These are phyloP conservation scores for Entomortierella lignicola DNA, from an alignment of 192 early-diverging fungal genomes.

Conservation along the genomic window DNA sequence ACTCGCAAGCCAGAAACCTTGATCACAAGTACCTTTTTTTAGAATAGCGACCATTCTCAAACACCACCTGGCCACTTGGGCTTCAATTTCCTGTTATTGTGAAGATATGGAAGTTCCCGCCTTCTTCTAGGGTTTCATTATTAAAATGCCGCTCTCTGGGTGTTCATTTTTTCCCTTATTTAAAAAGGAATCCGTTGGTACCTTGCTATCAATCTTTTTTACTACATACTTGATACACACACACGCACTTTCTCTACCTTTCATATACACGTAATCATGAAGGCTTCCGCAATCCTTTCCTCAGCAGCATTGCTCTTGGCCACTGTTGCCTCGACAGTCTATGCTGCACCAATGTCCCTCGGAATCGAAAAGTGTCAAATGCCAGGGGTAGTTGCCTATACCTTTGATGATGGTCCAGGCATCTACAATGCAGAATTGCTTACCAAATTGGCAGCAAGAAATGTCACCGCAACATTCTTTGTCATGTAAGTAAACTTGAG, in stretches of 20 bases:
- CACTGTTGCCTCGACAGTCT: background rate
- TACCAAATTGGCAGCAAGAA: constrained; percentile 50
- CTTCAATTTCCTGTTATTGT: too few relatives aligned
- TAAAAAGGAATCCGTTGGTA: background rate
- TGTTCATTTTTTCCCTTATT: background rate
- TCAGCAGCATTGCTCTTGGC: constrained; percentile 12
- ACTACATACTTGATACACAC: background rate
- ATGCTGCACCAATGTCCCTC: background rate
- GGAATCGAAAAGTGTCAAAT: constrained; percentile 15
- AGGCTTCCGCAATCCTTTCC: constrained; percentile 12
- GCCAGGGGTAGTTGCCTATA: constrained; percentile 57
- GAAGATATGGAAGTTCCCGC: too few relatives aligned
- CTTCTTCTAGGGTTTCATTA: too few relatives aligned
- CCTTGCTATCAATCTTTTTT: too few relatives aligned
- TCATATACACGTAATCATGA: constrained; percentile 7
- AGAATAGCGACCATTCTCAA: too few relatives aligned
- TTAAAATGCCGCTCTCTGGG: too few relatives aligned
- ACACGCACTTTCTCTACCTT: background rate
- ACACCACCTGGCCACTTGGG: too few relatives aligned
- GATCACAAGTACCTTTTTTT: too few relatives aligned
- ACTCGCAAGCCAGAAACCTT: too few relatives aligned
- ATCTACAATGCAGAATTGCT: constrained; percentile 59
- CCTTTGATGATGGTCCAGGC: constrained; percentile 71
- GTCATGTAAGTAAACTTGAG: constrained; percentile 56
- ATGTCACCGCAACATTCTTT: constrained; percentile 72